These are phyloP conservation scores for Chloris gayana DNA, from an alignment of 176 grass and related monocot species.

Conservation along the genomic window DNA sequence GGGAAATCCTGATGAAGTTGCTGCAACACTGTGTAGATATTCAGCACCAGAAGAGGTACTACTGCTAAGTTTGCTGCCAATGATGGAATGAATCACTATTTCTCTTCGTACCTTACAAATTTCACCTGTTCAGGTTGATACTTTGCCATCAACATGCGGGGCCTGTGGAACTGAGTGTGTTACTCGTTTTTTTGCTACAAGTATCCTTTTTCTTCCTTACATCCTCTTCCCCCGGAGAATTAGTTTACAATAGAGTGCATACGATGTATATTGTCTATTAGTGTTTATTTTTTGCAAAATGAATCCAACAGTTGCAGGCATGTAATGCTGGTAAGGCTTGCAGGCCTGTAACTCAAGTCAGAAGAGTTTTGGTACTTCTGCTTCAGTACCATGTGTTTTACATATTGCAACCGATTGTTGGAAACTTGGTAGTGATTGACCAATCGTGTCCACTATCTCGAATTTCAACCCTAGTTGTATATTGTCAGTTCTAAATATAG, in stretches of 20 bases:
- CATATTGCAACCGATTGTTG: not conserved
- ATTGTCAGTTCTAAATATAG: not conserved
- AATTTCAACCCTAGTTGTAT: not conserved
- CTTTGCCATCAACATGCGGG: constrained; percentile 77
- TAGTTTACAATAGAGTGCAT: no score
- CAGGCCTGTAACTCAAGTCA: not conserved
- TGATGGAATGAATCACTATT: not conserved
- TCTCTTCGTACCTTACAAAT: constrained; percentile 19
- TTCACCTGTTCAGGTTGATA: constrained; percentile 71
- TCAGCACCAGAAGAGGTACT: constrained; percentile 90
- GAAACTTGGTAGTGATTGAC: not conserved
- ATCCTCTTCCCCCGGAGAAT: not conserved
- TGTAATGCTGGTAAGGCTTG: not conserved
- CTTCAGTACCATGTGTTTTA: not conserved
- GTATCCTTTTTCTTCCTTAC: constrained; percentile 55
- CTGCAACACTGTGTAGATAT: constrained; percentile 76
- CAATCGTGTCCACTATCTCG: not conserved
- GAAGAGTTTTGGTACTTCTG: not conserved
- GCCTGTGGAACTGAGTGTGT: constrained; percentile 69
- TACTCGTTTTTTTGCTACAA: constrained; percentile 87
- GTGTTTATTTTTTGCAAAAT: not conserved
- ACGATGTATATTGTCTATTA: no score
- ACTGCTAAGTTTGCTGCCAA: constrained; percentile 19
- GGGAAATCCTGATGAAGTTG: constrained; percentile 88
- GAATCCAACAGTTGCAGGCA: not conserved